phyloP scores from a whole-genome alignment of 1,139 yeast genomes.

The Scheffersomyces segobiensis region DNA sequence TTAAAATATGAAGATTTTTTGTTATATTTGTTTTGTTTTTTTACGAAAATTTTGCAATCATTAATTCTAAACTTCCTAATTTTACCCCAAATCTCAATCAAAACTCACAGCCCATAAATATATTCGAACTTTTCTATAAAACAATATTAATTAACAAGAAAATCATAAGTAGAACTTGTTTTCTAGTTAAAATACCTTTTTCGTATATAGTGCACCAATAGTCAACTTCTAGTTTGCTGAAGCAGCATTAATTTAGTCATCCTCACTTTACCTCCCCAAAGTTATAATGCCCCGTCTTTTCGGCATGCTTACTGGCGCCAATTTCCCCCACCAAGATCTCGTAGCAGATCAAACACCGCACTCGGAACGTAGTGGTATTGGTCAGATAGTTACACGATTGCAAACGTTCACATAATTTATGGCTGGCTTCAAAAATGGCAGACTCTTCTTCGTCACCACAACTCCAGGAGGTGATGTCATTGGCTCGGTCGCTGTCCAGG shows the following conservation, averaged over 20 bases:
- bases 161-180: not conserved
- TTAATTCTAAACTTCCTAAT: no score
- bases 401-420: constrained; percentile 43
- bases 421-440: constrained; percentile 36
- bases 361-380: constrained; percentile 61
- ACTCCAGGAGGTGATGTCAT: constrained; percentile 31
- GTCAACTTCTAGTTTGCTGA: no score
- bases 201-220: no score
- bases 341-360: constrained; percentile 62
- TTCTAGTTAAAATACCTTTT: no score
- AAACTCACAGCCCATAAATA: no score
- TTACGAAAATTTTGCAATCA: not conserved
- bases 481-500: constrained; percentile 15
- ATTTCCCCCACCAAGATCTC: constrained; percentile 59
- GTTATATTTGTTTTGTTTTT: no score
- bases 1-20: not conserved
- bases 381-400: constrained; percentile 62
- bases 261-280: constrained; percentile 61
- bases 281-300: constrained; percentile 58
- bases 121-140: not conserved
- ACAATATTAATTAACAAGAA: not conserved
- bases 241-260: not conserved
- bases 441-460: constrained; percentile 31
- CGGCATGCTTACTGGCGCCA: constrained; percentile 69
- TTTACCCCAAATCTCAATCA: no score